Conservation (phyloP, 176 grass and related monocot genomes). For the Aegilops speltoides region DNA sequence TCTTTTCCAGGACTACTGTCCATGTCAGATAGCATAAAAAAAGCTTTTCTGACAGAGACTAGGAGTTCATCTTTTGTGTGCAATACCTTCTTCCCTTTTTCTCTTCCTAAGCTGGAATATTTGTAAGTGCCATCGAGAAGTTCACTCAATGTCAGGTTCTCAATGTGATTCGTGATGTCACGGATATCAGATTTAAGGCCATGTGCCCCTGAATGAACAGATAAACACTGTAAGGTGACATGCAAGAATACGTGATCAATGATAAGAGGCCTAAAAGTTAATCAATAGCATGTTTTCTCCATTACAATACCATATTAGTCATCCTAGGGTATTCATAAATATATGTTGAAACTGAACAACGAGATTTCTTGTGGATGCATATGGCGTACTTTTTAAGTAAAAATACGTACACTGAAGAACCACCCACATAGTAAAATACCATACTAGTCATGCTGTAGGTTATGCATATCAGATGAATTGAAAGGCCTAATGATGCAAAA, state of each 20-base stretch:
- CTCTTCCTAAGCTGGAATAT: constrained; percentile 66
- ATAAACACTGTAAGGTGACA: constrained; percentile 27
- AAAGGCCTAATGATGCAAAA: background rate
- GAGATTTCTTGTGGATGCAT: background rate
- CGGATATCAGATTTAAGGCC: constrained; percentile 76
- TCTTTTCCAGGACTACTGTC: constrained; percentile 47
- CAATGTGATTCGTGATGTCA: constrained; percentile 79
- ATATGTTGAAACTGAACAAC: background rate
- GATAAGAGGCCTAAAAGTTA: background rate
- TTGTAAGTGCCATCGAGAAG: constrained; percentile 79
- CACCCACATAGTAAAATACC: background rate
- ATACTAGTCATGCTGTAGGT: background rate
- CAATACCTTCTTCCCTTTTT: constrained; percentile 72
- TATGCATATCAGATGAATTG: background rate
- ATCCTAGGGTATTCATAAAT: constrained; percentile 12
- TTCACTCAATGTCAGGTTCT: constrained; percentile 64
- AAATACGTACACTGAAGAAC: background rate
- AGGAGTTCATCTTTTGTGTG: constrained; percentile 63
- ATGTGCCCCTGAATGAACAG: constrained; percentile 64
- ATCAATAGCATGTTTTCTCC: constrained; percentile 12
- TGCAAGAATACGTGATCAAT: constrained; percentile 12
- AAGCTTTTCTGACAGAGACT: constrained; percentile 64
- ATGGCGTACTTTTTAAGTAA: background rate
- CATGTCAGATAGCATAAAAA: constrained; percentile 67
- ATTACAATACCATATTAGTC: constrained; percentile 5